phyloP scores from a whole-genome alignment of 306 rosid species.

The Prunus mume region DNA sequence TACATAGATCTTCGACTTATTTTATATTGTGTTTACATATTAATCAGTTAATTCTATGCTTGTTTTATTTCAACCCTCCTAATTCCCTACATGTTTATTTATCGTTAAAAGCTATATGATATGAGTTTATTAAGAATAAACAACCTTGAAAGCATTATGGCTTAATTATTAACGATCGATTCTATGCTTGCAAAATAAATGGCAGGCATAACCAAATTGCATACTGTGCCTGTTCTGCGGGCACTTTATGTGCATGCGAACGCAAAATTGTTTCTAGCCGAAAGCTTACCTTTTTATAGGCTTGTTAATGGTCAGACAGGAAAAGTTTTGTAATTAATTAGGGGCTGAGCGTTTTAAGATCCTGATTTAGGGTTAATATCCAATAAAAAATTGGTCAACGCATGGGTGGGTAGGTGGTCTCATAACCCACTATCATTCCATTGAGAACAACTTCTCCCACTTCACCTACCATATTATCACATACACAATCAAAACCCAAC shows the following conservation, averaged over 20 bases:
- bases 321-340: slow-evolving; percentile 10
- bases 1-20: no score
- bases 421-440: slow-evolving; percentile 47
- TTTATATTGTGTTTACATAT: not conserved
- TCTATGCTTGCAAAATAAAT: not conserved
- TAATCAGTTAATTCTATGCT: no score
- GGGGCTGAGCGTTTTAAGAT: slow-evolving; percentile 23
- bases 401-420: slow-evolving; percentile 47
- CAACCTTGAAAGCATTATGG: not conserved
- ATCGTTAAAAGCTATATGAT: not conserved
- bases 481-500: not conserved
- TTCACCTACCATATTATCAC: slow-evolving; percentile 39
- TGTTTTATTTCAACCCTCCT: not conserved
- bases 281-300: no score
- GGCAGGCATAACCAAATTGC: not conserved
- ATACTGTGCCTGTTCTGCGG: no score
- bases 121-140: not conserved
- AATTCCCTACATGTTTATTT: not conserved
- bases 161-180: not conserved
- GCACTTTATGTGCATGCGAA: no score
- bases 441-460: slow-evolving; percentile 45
- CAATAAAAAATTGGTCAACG: slow-evolving; percentile 37
- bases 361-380: slow-evolving; percentile 31
- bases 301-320: no score
- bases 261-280: no score